These are phyloP conservation scores for Kregervanrija delftensis DNA, from an alignment of 805 yeast genomes.

Conservation along the genomic window DNA sequence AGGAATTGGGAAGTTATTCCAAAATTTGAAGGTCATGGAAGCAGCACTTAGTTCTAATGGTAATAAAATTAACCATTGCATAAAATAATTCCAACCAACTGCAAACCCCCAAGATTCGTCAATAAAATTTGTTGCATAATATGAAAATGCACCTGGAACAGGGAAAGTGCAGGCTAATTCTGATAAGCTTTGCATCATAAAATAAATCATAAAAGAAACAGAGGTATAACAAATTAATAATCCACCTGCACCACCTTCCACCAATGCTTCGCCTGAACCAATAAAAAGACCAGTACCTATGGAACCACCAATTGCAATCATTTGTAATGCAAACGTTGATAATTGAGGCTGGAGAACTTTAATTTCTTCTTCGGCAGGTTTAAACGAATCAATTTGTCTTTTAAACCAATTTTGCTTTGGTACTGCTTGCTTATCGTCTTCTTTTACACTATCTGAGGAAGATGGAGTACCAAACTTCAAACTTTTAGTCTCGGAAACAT, in stretches of 20 bases:
- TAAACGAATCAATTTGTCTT: constrained; percentile 19
- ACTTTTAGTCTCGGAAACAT: no score
- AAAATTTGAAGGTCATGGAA: constrained; percentile 44
- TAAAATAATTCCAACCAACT: constrained; percentile 49
- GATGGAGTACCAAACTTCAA: no score
- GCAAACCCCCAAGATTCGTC: constrained; percentile 61
- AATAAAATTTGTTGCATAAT: constrained; percentile 54
- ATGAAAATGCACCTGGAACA: constrained; percentile 56
- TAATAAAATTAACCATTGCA: constrained; percentile 45
- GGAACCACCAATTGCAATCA: constrained; percentile 64
- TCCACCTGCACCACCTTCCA: constrained; percentile 60
- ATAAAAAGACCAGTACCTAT: constrained; percentile 66
- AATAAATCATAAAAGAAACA: constrained; percentile 49
- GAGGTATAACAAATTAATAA: constrained; percentile 49
- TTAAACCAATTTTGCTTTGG: constrained; percentile 9
- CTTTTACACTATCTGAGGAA: no score
- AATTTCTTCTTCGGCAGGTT: constrained; percentile 21
- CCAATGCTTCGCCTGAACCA: constrained; percentile 55
- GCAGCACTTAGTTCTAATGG: constrained; percentile 51
- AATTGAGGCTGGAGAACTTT: constrained; percentile 17
- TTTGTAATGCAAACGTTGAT: constrained; percentile 43
- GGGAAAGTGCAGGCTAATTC: constrained; percentile 58
- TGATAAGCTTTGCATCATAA: constrained; percentile 55
- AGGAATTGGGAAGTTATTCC: constrained; percentile 35
- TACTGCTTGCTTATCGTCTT: no score